Evolutionary conservation across 495 filamentous ascomycete genomes (phyloP).

Genomic region (Penicillium ucsense): DNA sequence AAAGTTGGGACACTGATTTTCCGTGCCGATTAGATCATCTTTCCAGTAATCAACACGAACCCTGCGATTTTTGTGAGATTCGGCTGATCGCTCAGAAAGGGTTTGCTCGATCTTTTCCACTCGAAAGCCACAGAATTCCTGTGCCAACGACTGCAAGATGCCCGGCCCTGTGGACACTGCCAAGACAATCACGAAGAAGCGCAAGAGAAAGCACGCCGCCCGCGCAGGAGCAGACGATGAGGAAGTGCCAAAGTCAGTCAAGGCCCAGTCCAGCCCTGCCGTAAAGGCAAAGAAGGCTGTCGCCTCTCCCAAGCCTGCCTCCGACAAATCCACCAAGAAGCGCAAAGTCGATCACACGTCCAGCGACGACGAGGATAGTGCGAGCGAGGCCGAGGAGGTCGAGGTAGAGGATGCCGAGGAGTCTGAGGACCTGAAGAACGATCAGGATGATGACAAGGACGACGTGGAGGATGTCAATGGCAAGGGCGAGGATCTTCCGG

Average conservation of each 20-base stretch:
- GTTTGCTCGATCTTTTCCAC: not conserved
- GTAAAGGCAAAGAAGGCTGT: slow-evolving; percentile 15
- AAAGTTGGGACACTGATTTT: slow-evolving; percentile 17
- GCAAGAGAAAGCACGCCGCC: slow-evolving; percentile 49
- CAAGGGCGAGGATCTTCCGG: slow-evolving; percentile 38
- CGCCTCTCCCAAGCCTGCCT: slow-evolving; percentile 11
- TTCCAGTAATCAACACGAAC: slow-evolving; percentile 15
- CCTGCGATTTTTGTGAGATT: slow-evolving; percentile 1
- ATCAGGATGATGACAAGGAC: slow-evolving; percentile 15
- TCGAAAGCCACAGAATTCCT: not conserved
- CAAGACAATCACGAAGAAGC: slow-evolving; percentile 57
- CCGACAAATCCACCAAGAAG: slow-evolving; percentile 26
- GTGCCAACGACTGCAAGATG: slow-evolving; percentile 16
- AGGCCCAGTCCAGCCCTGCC: slow-evolving; percentile 13
- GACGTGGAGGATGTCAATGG: slow-evolving; percentile 17
- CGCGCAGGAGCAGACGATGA: slow-evolving; percentile 16
- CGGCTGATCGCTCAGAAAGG: not conserved
- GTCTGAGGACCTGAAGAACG: slow-evolving; percentile 12
- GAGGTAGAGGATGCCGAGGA: slow-evolving; percentile 13
- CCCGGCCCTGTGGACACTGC: slow-evolving; percentile 33
- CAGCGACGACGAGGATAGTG: slow-evolving; percentile 25
- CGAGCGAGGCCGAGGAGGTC: slow-evolving; percentile 11
- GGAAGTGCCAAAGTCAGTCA: slow-evolving; percentile 20
- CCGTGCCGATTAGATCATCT: slow-evolving; percentile 13
- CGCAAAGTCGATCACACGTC: slow-evolving; percentile 24